Base-by-base conservation (phyloP, 805 yeast species). In the Teunomyces pallodes region DNA sequence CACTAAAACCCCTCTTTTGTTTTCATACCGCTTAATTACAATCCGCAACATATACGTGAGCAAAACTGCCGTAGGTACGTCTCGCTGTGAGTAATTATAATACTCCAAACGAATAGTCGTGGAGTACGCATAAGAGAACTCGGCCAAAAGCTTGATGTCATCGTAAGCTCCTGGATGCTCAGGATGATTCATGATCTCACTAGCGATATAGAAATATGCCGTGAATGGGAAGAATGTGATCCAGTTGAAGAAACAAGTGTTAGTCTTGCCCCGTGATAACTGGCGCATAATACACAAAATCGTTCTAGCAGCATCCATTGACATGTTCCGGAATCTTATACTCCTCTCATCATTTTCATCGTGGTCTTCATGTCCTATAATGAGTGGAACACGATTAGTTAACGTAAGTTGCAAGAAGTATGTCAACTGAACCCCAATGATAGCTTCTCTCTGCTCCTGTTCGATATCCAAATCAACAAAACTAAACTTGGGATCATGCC, bases 241-340 rank as follows among this genome's bases (percentile, higher is more conserved):
- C 75, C 75, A 70, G 36, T 64, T 63, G 43, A 56, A 53, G 46
- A 60, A 62, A 1, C 70, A 56, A 26, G 55, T 47, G 1, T 66
- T 56, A 0, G 59, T 43, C 5, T 54, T 53, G 9, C 53, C 48
- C 10, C 54, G 53, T 29, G 57, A 60, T 12, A 69, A 30, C 26
- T 55, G 56, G 4, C 54, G 56, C 2, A 60, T 56, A 26, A 69
- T 52, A 43, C 56, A 55, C 20, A 72, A 46, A 9, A 72, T 63
- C 0, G 76, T 72, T 27, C 77, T 55, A 5, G 76, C 71, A 27
- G 74, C 60, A 39, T 69, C 64, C 31, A 67, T 49, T 3, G 69
- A 62, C 20, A 69, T 46, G 35, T 61, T 58, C 27, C 74, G 52
- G 52, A 66, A 69, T 31, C 53, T 55, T 1, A 50, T 35, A 28